These are phyloP conservation scores for Geotrichum phurueaensis DNA, from an alignment of 1,139 yeast genomes.

Conservation along the genomic window DNA sequence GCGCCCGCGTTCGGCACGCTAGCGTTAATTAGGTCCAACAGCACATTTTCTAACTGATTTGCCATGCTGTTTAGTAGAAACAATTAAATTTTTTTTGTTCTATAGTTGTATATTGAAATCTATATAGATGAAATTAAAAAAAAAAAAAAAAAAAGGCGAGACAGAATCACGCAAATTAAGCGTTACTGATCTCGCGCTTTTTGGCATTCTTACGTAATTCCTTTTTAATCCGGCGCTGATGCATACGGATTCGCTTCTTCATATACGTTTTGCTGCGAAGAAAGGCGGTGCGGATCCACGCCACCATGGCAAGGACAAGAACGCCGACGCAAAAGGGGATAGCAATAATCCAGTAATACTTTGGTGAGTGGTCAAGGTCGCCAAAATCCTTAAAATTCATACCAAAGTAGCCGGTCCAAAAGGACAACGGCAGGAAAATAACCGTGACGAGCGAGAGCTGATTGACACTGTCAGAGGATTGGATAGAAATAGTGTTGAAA, in stretches of 20 bases:
- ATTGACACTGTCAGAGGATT: constrained; percentile 47
- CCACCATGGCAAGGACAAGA: constrained; percentile 29
- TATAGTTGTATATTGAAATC: neutral
- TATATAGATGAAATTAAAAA: neutral
- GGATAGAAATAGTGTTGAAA: constrained; percentile 49
- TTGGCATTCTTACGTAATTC: constrained; percentile 12
- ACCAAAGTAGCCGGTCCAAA: constrained; percentile 54
- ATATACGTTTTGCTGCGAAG: constrained; percentile 7
- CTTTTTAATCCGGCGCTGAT: constrained; percentile 16
- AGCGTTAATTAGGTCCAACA: neutral
- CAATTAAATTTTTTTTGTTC: neutral
- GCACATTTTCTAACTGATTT: neutral
- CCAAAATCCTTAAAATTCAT: constrained; percentile 51
- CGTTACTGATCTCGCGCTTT: constrained; percentile 6
- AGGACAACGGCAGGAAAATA: constrained; percentile 48
- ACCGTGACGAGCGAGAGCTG: constrained; percentile 49
- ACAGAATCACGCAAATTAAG: neutral
- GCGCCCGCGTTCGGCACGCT: neutral
- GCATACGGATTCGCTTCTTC: constrained; percentile 12
- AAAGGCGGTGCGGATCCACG: constrained; percentile 21
- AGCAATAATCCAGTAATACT: constrained; percentile 48
- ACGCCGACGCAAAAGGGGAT: constrained; percentile 45
- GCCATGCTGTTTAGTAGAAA: neutral
- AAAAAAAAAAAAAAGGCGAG: neutral
- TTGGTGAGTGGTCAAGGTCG: constrained; percentile 40